phyloP scores from a whole-genome alignment of 768 basidiomycete species.

The Boletus rufocinnamomeus region DNA sequence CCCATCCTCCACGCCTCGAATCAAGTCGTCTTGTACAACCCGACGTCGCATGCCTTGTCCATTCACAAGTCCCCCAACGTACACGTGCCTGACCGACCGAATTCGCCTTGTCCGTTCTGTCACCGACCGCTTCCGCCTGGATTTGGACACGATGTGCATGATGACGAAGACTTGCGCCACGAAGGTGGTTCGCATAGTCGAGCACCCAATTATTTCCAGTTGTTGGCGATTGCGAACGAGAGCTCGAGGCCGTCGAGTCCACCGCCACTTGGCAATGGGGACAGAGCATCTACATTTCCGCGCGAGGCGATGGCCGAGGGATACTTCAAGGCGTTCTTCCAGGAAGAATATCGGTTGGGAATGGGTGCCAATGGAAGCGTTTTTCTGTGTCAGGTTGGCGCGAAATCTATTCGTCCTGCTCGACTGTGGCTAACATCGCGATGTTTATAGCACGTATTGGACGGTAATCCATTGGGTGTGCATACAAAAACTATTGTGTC shows the following conservation, averaged over 20 bases:
- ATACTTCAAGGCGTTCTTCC: constrained; percentile 92
- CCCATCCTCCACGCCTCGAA: constrained; percentile 82
- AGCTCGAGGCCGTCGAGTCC: constrained; percentile 55
- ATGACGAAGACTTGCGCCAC: constrained; percentile 34
- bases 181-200: constrained; percentile 50
- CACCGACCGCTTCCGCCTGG: constrained; percentile 56
- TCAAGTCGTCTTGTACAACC: constrained; percentile 87
- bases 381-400: constrained; percentile 76
- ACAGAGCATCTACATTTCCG: constrained; percentile 46
- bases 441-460: constrained; percentile 68
- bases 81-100: constrained; percentile 25
- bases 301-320: constrained; percentile 84
- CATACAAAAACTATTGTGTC: not conserved
- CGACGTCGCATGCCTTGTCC: constrained; percentile 79
- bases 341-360: constrained; percentile 84
- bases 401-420: not conserved
- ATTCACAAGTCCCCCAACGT: constrained; percentile 44
- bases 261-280: constrained; percentile 30
- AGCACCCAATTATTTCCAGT: constrained; percentile 78
- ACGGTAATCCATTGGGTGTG: constrained; percentile 80
- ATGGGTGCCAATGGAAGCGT: constrained; percentile 97
- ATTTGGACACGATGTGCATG: constrained; percentile 35
- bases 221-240: constrained; percentile 74
- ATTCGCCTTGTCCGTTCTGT: constrained; percentile 69
- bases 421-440: constrained; percentile 4